Evolutionary conservation across 2,329 filamentous ascomycete genomes (phyloP), one percentile per base, ranked within the genome.

Genomic region (Xylaria sp.): DNA sequence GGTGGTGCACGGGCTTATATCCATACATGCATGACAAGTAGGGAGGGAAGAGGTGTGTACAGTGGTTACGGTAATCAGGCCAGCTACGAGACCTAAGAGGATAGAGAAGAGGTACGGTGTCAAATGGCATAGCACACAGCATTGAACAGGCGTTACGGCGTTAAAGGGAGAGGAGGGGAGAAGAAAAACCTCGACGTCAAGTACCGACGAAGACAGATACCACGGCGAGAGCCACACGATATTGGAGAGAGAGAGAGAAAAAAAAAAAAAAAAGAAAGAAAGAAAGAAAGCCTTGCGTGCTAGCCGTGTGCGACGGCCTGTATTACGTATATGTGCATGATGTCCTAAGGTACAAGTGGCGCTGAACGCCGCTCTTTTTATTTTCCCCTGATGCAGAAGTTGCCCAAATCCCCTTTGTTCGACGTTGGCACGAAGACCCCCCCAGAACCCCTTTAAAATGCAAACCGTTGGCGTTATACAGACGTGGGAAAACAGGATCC

Each of bases 381-480:
- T 57, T 53, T 57, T 58, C 50, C 50, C 41, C 26, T 59, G 56
- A 67, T 64, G 61, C 57, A 61, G 56, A 64, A 52, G 50, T 54
- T 61, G 45, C 53, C 57, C 50, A 24, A 54, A 59, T 37, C 50
- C 53, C 56, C 47, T 57, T 19, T 54, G 34, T 41, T 40, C 29
- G 38, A 39, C 2, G 7, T 52, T 45, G 43, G 44, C 29, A 40
- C 52, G 41, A 55, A 59, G 48, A 57, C 49, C 56, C 49, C 60
- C 55, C 46, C 45, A 43, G 57, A 63, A 61, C 58, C 61, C 65
- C 57, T 50, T 47, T 50, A 57, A 44, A 60, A 67, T 67, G 65
- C 65, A 64, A 59, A 54, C 53, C 52, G 63, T 49, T 54, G 44
- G 44, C 53, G 56, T 62, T 64, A 62, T 67, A 65, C 61, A 65